Percentiles rank a stretch among this genome's conserved stretches.
Evolutionary conservation across 179 eudicot species (phyloP).

Genomic region (Monotropa hypopitys): DNA sequence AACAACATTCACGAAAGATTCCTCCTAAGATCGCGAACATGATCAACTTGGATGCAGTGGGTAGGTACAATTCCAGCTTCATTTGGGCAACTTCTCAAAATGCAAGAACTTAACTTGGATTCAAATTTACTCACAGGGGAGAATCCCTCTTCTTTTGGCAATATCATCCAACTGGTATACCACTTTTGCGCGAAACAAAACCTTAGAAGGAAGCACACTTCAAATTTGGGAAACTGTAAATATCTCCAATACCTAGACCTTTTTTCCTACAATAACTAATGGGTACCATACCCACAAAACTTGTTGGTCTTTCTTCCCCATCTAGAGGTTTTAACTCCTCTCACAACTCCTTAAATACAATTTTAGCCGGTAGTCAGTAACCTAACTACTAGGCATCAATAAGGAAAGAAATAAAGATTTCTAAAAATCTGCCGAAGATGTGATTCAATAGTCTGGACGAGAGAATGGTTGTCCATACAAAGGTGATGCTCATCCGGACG

Average conservation of each 20-base stretch:
- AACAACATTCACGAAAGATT: slow-evolving; percentile 18
- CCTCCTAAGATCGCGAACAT: slow-evolving; percentile 12
- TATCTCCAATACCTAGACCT: slow-evolving; percentile 6
- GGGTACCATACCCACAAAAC: slow-evolving; percentile 10
- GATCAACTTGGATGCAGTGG: background rate
- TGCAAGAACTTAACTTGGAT: slow-evolving; percentile 9
- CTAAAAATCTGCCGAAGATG: no score
- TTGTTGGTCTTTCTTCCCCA: slow-evolving; percentile 4
- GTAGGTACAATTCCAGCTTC: slow-evolving; percentile 16
- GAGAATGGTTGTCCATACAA: no score
- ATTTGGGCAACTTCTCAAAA: slow-evolving; percentile 9
- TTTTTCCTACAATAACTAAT: slow-evolving; percentile 11
- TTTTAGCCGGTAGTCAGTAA: no score
- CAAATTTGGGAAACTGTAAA: slow-evolving; percentile 11
- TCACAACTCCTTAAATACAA: slow-evolving; percentile 11
- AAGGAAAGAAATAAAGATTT: no score
- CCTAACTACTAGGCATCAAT: no score
- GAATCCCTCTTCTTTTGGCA: slow-evolving; percentile 22
- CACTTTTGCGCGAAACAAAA: slow-evolving; percentile 8
- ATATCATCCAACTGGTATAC: slow-evolving; percentile 5
- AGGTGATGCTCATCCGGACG: no score
- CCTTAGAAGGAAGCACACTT: slow-evolving; percentile 12
- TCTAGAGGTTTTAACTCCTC: background rate
- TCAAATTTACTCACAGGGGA: slow-evolving; percentile 15
- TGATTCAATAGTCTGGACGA: no score